These are phyloP conservation scores for Saussurea involucrata DNA, from an alignment of 129 eudicot genomes.

Conservation along the genomic window DNA sequence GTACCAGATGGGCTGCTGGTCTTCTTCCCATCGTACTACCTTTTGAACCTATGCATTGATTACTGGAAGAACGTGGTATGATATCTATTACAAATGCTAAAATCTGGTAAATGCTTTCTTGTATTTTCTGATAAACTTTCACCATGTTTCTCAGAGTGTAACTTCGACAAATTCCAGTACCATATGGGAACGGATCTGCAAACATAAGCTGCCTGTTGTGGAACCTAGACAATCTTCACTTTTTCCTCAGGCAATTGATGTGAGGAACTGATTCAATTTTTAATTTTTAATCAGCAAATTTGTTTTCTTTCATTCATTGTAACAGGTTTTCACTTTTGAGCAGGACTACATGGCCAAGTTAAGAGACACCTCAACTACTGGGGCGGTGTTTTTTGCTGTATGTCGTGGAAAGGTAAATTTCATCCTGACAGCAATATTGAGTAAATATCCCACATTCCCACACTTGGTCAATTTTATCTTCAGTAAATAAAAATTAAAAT, in stretches of 20 bases:
- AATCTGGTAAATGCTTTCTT: constrained; percentile 1
- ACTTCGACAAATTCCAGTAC: constrained; percentile 51
- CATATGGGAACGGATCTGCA: constrained; percentile 94
- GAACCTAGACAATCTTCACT: constrained; percentile 97
- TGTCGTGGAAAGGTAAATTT: constrained; percentile 92
- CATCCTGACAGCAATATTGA: background rate
- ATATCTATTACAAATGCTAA: background rate
- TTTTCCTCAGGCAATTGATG: constrained; percentile 82
- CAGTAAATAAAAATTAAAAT: too few species aligned
- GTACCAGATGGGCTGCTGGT: constrained; percentile 97
- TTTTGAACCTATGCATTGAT: constrained; percentile 75
- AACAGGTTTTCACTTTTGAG: constrained; percentile 13
- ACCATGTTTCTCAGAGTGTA: constrained; percentile 42
- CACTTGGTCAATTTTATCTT: background rate
- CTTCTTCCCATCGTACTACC: constrained; percentile 89
- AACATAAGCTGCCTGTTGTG: constrained; percentile 82
- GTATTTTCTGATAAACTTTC: constrained; percentile 15
- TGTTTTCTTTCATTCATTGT: background rate
- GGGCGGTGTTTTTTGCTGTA: constrained; percentile 94
- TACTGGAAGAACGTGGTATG: constrained; percentile 82
- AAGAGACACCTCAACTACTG: constrained; percentile 66
- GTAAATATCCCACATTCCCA: background rate
- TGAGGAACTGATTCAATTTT: constrained; percentile 26
- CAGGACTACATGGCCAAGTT: constrained; percentile 91
- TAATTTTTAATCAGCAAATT: background rate